Evolutionary conservation across 2,329 filamentous ascomycete species (phyloP).

Genomic region (Apiospora sp.): DNA sequence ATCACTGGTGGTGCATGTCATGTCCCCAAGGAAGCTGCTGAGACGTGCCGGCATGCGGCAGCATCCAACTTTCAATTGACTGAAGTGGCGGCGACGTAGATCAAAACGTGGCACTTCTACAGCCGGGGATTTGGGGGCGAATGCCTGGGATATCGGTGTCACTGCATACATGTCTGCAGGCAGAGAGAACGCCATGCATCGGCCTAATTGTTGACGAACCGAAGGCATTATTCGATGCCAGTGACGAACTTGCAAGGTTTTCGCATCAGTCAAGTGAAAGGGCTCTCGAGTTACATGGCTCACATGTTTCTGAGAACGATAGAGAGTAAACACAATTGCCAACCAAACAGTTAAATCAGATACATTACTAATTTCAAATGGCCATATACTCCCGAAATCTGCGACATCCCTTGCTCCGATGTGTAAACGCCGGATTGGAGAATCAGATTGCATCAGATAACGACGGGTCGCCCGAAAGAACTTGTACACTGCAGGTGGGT

Average conservation of each 20-base stretch:
- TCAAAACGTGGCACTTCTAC: not conserved
- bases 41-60: not conserved
- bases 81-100: not conserved
- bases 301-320: not conserved
- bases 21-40: too few relatives aligned
- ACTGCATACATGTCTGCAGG: not conserved
- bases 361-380: too few relatives aligned
- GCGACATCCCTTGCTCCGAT: not conserved
- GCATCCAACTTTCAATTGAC: not conserved
- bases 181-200: slow-evolving; percentile 1
- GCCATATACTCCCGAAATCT: not conserved
- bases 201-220: not conserved
- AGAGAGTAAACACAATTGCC: not conserved
- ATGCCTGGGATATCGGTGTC: not conserved
- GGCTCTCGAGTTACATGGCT: not conserved
- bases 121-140: not conserved
- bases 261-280: not conserved
- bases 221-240: not conserved
- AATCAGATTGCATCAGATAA: not conserved
- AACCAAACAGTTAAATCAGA: too few relatives aligned
- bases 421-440: not conserved
- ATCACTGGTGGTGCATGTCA: not conserved
- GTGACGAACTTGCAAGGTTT: not conserved
- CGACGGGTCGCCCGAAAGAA: not conserved
- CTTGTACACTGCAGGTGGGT: not conserved